Evolutionary conservation across 768 basidiomycete genomes (phyloP), one percentile per base, ranked within the genome.

Genomic region (Suillus ampliporus): DNA sequence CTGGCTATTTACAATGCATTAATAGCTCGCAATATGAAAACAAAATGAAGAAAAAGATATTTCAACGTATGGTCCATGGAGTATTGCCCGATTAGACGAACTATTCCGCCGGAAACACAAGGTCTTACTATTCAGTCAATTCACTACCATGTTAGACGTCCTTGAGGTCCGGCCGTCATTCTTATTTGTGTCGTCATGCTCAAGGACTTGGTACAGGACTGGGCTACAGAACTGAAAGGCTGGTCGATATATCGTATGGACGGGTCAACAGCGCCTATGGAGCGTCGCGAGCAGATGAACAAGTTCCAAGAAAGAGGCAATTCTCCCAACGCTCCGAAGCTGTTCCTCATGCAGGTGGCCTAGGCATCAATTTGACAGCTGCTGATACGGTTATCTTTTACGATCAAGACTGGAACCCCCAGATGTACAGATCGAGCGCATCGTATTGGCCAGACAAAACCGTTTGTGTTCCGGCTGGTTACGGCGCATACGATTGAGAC

Each of bases 391-490:
- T 75, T 48, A 64, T 69, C 34, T 69, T 72, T 28, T 65, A 63
- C 43, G 64, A 69, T 56, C 69, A 69, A 53, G 69, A 67, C 44
- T 70, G 65, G 75, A 94, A 94, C 69, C 95, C 96, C 0, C 96
- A 97, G 79, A 95, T 96, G 89, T 97, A 99, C 67, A 72, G 97
- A 97, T 68, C 85, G 97, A 40, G 95, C 95, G 0, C 97, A 99
- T 75, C 87, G 97, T 13, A 98, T 99, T 53, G 97, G 97, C 2
- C 97, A 98, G 77, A 97, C 87, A 34, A 89, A 82, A 66, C 94
- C 95, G 95, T 97, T 58, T 81, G 88, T 97, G 61, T 97, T 94
- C 79, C 84, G 97, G 43, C 82, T 98, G 4, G 87, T 97, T 41
- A 91, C 89, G 23, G 89, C 86, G 6, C 90, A 95, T 74, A 97